Base-by-base conservation (phyloP, 495 filamentous ascomycete genomes). In the Penicillium odoratum region DNA sequence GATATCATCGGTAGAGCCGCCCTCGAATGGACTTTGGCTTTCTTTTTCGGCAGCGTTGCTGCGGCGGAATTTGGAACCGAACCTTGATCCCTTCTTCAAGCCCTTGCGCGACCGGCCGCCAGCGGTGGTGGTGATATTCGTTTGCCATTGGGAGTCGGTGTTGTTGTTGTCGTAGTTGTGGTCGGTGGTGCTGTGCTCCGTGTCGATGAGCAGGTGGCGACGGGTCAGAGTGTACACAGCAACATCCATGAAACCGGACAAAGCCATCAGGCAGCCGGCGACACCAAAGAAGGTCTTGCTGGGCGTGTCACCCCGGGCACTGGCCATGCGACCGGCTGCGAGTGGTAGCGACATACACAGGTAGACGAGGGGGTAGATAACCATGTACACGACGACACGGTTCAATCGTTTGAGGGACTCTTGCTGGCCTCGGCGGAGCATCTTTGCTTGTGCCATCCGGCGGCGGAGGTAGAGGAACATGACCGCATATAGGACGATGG, bases 301-400 rank as follows among this genome's bases (percentile, higher is more conserved):
- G 5, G 82, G 79, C 1, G 85, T 69, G 4, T 76, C 48, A 42
- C 69, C 75, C 7, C 83, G 81, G 0, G 83, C 79, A 13, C 79
- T 79, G 15, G 80, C 76, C 73, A 91, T 85, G 61, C 88, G 85
- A 9, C 85, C 86, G 1, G 83, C 76, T 3, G 88, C 88, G 9
- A 92, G 78, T 0, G 89, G 89, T 4, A 87, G 77, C 5, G 87
- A 91, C 60, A 87, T 81, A 18, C 88, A 55, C 36, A 89, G 69
- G 70, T 91, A 92, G 53, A 88, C 84, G 52, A 88, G 57, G 0
- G 89, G 87, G 61, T 92, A 92, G 47, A 90, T 76, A 38, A 91
- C 79, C 88, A 92, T 81, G 78, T 85, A 75, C 53, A 83, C 69
- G 66, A 87, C 79, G 60, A 87, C 75, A 25, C 73, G 75, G 47